Evolutionary conservation across 2,329 filamentous ascomycete genomes (phyloP).

Genomic region (Fusarium sp.): DNA sequence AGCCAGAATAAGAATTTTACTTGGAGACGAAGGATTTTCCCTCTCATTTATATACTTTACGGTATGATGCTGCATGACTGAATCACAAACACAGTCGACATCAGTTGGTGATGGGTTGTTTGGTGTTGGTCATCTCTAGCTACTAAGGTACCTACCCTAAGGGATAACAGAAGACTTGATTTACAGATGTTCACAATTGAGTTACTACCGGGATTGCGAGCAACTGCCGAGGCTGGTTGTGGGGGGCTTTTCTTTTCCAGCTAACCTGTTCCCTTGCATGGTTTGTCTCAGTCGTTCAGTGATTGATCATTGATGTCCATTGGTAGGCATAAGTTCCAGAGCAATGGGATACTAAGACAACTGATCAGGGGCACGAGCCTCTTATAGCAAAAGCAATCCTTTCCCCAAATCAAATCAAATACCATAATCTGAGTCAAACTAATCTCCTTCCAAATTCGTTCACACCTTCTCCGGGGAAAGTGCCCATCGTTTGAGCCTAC

Average conservation of each 20-base stretch:
- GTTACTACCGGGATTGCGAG: not conserved
- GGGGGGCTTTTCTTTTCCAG: not conserved
- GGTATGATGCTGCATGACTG: not conserved
- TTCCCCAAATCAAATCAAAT: not conserved
- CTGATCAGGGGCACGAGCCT: not conserved
- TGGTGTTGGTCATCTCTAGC: constrained; percentile 3
- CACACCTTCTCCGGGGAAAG: not conserved
- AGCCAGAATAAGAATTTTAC: not conserved
- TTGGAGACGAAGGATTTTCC: not conserved
- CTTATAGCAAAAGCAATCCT: not conserved
- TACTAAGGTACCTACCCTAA: not conserved
- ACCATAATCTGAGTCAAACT: not conserved
- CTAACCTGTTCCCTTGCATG: not conserved
- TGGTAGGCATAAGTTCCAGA: not conserved
- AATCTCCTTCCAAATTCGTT: not conserved
- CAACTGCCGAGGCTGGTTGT: not conserved
- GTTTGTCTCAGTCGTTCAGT: not conserved
- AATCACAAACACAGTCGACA: constrained; percentile 3
- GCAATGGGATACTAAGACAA: not conserved
- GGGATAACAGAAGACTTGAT: not conserved
- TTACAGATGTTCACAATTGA: not conserved
- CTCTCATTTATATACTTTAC: not conserved
- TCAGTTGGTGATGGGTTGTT: constrained; percentile 19
- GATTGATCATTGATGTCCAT: not conserved
- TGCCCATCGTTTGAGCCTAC: not conserved